These are phyloP conservation scores for Xylariaceae sp. DNA, from an alignment of 2,329 filamentous ascomycete species.

Conservation along the genomic window DNA sequence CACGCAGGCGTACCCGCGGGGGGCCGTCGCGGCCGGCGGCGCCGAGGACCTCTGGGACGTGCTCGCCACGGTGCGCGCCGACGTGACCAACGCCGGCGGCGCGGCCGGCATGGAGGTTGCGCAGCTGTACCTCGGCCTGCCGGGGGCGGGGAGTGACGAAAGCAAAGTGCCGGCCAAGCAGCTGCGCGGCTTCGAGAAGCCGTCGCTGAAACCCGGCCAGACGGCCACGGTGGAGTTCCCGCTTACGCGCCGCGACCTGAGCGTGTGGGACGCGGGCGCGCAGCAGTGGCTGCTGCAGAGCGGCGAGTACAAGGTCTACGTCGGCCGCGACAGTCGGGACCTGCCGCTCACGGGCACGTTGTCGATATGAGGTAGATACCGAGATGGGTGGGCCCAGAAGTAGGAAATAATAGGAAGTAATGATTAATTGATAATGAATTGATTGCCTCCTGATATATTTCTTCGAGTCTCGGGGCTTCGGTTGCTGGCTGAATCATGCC, in stretches of 20 bases:
- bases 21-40: constrained; percentile 31
- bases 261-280: constrained; percentile 50
- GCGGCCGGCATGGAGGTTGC: constrained; percentile 34
- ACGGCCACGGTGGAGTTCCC: constrained; percentile 38
- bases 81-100: constrained; percentile 32
- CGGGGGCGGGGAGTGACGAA: no score
- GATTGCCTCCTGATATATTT: no score
- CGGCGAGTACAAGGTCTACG: constrained; percentile 22
- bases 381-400: neutral
- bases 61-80: constrained; percentile 27
- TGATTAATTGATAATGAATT: neutral
- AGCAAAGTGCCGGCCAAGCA: constrained; percentile 42
- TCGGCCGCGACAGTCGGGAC: constrained; percentile 24
- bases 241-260: constrained; percentile 53
- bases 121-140: constrained; percentile 37
- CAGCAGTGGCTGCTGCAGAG: constrained; percentile 47
- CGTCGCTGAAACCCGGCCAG: constrained; percentile 35
- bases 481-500: no score
- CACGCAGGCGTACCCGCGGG: constrained; percentile 22
- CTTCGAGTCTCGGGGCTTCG: no score
- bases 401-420: neutral
- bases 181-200: constrained; percentile 57
- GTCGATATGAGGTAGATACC: neutral
- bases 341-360: constrained; percentile 7
- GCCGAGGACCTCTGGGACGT: constrained; percentile 37